Evolutionary conservation across 805 yeast species (phyloP), one percentile per base, ranked within the genome.

Genomic region (Metschnikowia koreensis): DNA sequence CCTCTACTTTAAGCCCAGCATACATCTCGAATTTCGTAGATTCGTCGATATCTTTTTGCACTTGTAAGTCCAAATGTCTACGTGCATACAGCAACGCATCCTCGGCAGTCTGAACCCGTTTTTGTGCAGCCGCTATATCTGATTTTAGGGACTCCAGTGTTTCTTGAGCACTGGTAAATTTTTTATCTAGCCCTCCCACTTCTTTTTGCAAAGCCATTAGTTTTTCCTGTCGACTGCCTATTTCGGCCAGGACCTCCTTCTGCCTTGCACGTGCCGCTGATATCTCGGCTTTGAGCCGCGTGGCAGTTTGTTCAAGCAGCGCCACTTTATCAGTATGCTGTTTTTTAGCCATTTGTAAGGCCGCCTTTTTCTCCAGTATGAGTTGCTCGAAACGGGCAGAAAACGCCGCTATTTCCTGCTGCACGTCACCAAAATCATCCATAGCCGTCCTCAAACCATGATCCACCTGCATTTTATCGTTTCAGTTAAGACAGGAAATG

Each of bases 1-100:
- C 83, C 49, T 79, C 81, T 16, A 85, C 75, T 36, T 69, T 68
- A 50, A 85, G 61, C 1, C 90, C 89, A 41, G 83, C 66, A 45
- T 81, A 67, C 38, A 70, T 64, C 54, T 84, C 87, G 65, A 77
- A 81, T 39, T 76, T 70, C 15, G 67, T 50, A 39, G 81, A 68
- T 60, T 84, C 89, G 0, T 82, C 82, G 13, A 69, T 67, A 52
- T 83, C 82, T 39, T 68, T 69, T 29, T 68, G 69, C 7, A 75
- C 67, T 59, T 84, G 88, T 9, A 60, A 54, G 16, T 65, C 64
- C 36, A 81, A 61, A 37, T 68, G 64, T 46, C 67, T 66, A 38
- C 67, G 70, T 7, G 74, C 61, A 38, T 62, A 63, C 22, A 54
- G 56, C 27, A 73, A 63, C 54, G 73, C 70, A 3, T 64, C 60